These are phyloP conservation scores for Lophiotrema nucula DNA, from an alignment of 495 filamentous ascomycete species.

Conservation along the genomic window DNA sequence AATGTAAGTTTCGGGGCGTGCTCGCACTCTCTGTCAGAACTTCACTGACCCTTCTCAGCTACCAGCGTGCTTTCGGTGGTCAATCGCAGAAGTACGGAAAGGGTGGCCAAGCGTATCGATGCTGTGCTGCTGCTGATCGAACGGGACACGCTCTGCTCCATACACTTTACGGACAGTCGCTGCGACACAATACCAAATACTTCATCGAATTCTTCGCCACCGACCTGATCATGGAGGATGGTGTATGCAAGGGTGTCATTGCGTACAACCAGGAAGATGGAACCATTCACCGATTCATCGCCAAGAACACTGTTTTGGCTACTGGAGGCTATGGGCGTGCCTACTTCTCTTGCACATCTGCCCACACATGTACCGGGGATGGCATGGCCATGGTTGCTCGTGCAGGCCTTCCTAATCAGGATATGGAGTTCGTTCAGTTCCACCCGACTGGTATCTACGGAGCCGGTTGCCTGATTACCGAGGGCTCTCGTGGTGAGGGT, in stretches of 20 bases:
- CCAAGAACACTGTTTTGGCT: constrained; percentile 91
- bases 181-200: constrained; percentile 97
- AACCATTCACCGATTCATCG: constrained; percentile 92
- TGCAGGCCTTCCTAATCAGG: constrained; percentile 94
- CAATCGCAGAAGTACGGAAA: constrained; percentile 94
- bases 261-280: constrained; percentile 98
- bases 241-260: constrained; percentile 90
- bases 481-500: constrained; percentile 95
- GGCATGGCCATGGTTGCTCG: constrained; percentile 98
- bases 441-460: constrained; percentile 98
- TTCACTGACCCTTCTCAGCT: constrained; percentile 46
- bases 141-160: constrained; percentile 95
- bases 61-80: constrained; percentile 96
- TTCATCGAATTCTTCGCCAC: constrained; percentile 99
- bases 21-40: neutral
- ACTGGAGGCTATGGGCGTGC: constrained; percentile 96
- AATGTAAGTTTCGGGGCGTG: constrained; percentile 57
- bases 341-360: constrained; percentile 97
- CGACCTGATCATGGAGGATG: constrained; percentile 94
- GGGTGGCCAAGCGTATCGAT: constrained; percentile 95
- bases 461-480: constrained; percentile 94
- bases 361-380: constrained; percentile 97
- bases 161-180: constrained; percentile 96
- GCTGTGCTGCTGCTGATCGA: constrained; percentile 90
- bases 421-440: constrained; percentile 98